phyloP scores from a whole-genome alignment of 257 asterid species.

The Ocimum tenuiflorum region DNA sequence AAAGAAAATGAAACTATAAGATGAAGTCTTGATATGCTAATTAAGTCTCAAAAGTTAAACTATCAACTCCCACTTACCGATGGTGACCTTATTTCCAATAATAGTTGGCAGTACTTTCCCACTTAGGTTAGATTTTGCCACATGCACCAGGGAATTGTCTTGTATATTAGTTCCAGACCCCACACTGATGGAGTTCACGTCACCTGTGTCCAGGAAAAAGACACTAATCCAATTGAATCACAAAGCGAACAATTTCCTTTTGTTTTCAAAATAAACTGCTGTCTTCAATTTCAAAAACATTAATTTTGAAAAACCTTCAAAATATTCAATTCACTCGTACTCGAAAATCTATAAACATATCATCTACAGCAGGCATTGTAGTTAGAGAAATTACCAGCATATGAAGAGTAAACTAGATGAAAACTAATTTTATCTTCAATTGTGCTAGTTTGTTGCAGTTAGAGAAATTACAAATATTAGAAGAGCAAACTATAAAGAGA shows the following conservation, averaged over 20 bases:
- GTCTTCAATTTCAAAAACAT: not conserved
- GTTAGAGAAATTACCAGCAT: not conserved
- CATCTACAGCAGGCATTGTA: not conserved
- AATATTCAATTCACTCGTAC: not conserved
- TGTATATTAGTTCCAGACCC: conserved; percentile 80
- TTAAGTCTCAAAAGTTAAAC: not conserved
- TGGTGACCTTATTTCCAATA: conserved; percentile 67
- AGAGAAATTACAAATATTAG: not conserved
- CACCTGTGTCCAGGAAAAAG: conserved; percentile 44
- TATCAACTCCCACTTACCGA: conserved; percentile 59
- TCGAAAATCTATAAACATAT: not conserved
- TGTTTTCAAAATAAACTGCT: not conserved
- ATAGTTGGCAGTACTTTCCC: conserved; percentile 73
- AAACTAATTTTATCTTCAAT: too few species aligned
- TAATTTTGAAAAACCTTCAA: not conserved
- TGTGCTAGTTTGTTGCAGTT: too few species aligned
- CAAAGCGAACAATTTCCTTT: not conserved
- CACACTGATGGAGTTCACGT: conserved; percentile 58
- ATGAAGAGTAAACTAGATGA: too few species aligned
- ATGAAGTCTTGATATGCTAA: conserved; percentile 13
- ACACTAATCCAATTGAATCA: not conserved
- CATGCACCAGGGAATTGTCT: conserved; percentile 79
- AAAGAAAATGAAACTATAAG: not conserved
- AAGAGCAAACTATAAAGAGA: not conserved
- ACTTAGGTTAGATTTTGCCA: conserved; percentile 62